A percentile compares a stretch with the other conserved stretches of the same genome.
These are phyloP conservation scores for Penicillium bialowiezense DNA, from an alignment of 495 filamentous ascomycete species.

Conservation along the genomic window DNA sequence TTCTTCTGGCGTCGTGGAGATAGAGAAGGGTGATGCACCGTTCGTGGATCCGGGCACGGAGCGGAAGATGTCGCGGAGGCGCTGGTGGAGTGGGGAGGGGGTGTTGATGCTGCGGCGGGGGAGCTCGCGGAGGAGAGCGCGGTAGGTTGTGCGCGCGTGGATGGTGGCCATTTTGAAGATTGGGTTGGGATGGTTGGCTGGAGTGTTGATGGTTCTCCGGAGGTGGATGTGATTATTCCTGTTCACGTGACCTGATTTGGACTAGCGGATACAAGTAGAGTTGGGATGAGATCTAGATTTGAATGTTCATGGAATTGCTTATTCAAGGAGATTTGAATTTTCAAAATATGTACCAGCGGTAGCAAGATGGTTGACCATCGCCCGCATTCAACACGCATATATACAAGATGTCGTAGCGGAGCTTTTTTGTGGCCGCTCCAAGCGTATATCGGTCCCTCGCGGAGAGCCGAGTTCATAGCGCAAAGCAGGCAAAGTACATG, in stretches of 20 bases:
- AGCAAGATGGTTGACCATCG: conserved; percentile 6
- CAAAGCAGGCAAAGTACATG: conserved; percentile 10
- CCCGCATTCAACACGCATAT: conserved; percentile 14
- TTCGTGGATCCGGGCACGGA: conserved; percentile 16
- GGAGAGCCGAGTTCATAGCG: conserved; percentile 8
- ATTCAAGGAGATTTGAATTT: neutral
- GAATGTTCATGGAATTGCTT: too few species aligned
- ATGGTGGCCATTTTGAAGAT: conserved; percentile 19
- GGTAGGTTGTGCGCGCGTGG: conserved; percentile 77
- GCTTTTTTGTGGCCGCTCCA: conserved; percentile 11
- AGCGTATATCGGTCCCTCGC: conserved; percentile 14
- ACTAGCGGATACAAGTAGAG: too few species aligned
- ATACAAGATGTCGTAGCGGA: conserved; percentile 19
- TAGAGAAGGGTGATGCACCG: conserved; percentile 12
- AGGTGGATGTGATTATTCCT: neutral
- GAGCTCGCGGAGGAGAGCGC: conserved; percentile 85
- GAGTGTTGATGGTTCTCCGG: conserved; percentile 1
- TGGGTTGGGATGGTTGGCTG: neutral
- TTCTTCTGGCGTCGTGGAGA: conserved; percentile 12
- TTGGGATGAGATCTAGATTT: too few species aligned
- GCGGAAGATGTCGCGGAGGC: conserved; percentile 52
- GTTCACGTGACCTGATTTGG: neutral
- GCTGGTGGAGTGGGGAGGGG: conserved; percentile 57
- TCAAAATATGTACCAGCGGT: conserved; percentile 15
- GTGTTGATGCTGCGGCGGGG: conserved; percentile 61